A percentile compares a stretch with the other conserved stretches of the same genome.
phyloP scores from a whole-genome alignment of 257 asterid genomes.

The Salvia hispanica region DNA sequence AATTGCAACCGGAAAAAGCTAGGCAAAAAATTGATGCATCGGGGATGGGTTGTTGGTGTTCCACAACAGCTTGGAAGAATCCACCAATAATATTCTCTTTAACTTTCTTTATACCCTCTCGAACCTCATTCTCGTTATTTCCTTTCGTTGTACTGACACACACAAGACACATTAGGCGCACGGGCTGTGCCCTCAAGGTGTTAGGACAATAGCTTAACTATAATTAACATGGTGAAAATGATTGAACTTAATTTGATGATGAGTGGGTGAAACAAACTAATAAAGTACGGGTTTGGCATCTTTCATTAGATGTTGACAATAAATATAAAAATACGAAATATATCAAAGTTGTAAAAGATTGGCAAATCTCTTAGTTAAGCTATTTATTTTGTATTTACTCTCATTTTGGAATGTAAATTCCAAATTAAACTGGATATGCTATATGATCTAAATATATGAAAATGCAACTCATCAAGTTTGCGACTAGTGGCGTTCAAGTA shows the following conservation, averaged over 20 bases:
- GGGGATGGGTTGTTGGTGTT: constrained; percentile 12
- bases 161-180: no score
- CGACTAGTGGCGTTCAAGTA: constrained; percentile 40
- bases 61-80: not conserved
- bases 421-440: constrained; percentile 18
- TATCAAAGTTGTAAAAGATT: constrained; percentile 19
- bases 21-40: no score
- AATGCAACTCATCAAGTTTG: not conserved
- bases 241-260: constrained; percentile 12
- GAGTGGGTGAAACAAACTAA: constrained; percentile 21
- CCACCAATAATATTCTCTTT: not conserved
- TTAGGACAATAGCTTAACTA: no score
- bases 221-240: constrained; percentile 7
- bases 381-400: constrained; percentile 24
- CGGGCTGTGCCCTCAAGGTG: no score
- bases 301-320: constrained; percentile 22
- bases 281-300: constrained; percentile 27
- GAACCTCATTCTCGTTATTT: not conserved
- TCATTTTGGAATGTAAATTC: constrained; percentile 22
- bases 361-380: constrained; percentile 8
- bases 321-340: constrained; percentile 10
- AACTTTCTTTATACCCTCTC: constrained; percentile 3
- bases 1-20: no score
- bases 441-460: not conserved
- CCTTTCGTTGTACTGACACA: constrained; percentile 1